Base-by-base conservation (phyloP, 2,329 filamentous ascomycete species). In the Trichoderma atroviride region DNA sequence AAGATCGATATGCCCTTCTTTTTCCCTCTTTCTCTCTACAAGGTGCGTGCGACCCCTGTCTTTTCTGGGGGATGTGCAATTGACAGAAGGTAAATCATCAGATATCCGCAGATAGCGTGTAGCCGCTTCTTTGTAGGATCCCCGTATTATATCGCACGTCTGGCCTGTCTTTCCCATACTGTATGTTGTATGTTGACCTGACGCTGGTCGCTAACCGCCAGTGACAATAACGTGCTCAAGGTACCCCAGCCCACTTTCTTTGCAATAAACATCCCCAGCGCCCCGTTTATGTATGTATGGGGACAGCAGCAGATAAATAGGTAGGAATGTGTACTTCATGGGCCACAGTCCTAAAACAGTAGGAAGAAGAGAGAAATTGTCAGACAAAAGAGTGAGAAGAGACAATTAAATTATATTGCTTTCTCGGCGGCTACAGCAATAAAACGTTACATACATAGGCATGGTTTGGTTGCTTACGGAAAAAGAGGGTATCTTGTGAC, bases 391-490 rank as follows among this genome's bases (percentile, higher is more conserved):
- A 31, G 16, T 43, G 14, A 65, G 27, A 24, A 31, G 53, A 27
- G n/a, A 35, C n/a, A 6, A 11, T 37, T 13, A 50, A 43, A 43
- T 4, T n/a, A 43, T n/a, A 43, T 43, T 43, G 14, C 6, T 50
- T 13, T 50, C 47, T 14, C 47, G 10, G 47, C 47, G n/a, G 22
- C 11, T 40, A 31, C 27, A 31, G 14, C 14, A 9, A 50, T 64
- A 40, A 64, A 27, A 64, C 61, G 61, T 64, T 64, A 40, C 61
- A 64, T 64, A 52, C 27, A 53, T 19, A 33, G 19, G 40, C n/a
- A 7, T 22, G 22, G 19, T 40, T 16, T 22, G 4, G 47, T 24
- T 22, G 43, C 40, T 47, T 47, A 33, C 6, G n/a, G 33, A 33
- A 22, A 61, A 33, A 57, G 9, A 50, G 58, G 58, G 58, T 50